Conservation (phyloP, 768 basidiomycete genomes). For the Boletus edulis region DNA sequence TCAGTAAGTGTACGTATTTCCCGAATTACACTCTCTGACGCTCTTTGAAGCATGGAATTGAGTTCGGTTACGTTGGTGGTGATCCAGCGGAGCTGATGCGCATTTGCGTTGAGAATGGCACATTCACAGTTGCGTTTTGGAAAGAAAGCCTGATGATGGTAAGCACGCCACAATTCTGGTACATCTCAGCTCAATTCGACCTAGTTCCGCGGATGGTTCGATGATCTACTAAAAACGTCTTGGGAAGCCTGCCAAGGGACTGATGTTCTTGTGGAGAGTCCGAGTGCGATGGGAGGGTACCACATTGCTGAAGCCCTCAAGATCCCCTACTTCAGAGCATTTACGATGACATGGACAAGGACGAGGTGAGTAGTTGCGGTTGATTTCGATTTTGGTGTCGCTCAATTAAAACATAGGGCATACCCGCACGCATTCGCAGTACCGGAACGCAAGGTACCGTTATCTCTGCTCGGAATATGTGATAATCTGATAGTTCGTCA, state of each 20-base stretch:
- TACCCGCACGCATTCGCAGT: conserved; percentile 99
- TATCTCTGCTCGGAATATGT: neutral
- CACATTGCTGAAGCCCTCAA: conserved; percentile 94
- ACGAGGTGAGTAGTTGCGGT: conserved; percentile 53
- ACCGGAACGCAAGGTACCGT: conserved; percentile 82
- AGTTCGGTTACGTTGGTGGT: conserved; percentile 91
- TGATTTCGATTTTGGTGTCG: neutral
- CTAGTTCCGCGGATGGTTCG: conserved; percentile 96
- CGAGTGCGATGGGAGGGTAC: conserved; percentile 95
- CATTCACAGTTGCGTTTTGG: conserved; percentile 92
- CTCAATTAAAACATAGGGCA: conserved; percentile 46
- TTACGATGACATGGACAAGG: conserved; percentile 97
- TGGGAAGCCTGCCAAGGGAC: conserved; percentile 97
- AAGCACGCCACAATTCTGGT: conserved; percentile 6
- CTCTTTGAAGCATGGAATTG: conserved; percentile 79
- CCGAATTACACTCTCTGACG: conserved; percentile 4
- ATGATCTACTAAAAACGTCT: conserved; percentile 90
- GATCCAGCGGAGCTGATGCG: conserved; percentile 98
- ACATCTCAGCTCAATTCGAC: conserved; percentile 4
- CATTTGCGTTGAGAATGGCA: conserved; percentile 97
- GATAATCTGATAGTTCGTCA: conserved; percentile 31
- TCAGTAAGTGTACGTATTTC: conserved; percentile 53
- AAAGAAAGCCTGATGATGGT: conserved; percentile 90
- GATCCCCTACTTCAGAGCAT: conserved; percentile 94
- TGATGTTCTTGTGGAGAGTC: conserved; percentile 92